Evolutionary conservation across 495 filamentous ascomycete species (phyloP), one percentile per base, ranked within the genome.

Genomic region (Penicillium soppii): DNA sequence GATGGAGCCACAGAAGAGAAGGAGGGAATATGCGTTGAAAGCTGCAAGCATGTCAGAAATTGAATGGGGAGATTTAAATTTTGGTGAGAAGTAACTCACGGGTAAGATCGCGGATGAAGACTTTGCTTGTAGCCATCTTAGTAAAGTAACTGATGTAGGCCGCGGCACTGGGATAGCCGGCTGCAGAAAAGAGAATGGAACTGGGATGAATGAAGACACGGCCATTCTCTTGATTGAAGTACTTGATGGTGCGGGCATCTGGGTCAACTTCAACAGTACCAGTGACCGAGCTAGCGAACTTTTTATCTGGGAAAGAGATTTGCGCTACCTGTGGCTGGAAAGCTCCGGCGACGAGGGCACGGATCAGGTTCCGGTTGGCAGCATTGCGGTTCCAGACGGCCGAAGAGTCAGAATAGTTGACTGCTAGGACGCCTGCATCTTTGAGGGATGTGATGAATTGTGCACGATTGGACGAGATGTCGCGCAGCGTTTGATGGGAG

Each of bases 231-330:
- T 90, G 84, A 48, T 87, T 88, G 63, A 88, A 97, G 72, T 91
- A 97, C 63, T 88, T 90, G 67, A 98, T 96, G 12, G 85, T 90
- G 21, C 86, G 77, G 15, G 92, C 92, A 70, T 97, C 94, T 0
- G 92, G 92, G 59, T 98, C 94, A 2, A 96, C 72, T 62, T 91
- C 92, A 1, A 98, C 85, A 3, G 94, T 88, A 22, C 94, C 94
- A 2, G 88, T 85, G 47, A 91, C 76, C 0, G 87, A 89, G 23
- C 84, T 82, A 26, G 89, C 87, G 70, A 94, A 98, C 65, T 95
- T 96, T 77, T 95, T 92, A 69, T 96, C 90, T 0, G 94, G 94
- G 63, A 96, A 87, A 32, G 86, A 85, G 65, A 98, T 95, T 37
- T 91, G 84, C 20, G 89, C 91, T 51, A 96, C 79, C 62, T 97